A percentile compares a stretch with the other conserved stretches of the same genome.
These are phyloP conservation scores for Fusarium aywerte DNA, from an alignment of 2,329 filamentous ascomycete species.

Conservation along the genomic window DNA sequence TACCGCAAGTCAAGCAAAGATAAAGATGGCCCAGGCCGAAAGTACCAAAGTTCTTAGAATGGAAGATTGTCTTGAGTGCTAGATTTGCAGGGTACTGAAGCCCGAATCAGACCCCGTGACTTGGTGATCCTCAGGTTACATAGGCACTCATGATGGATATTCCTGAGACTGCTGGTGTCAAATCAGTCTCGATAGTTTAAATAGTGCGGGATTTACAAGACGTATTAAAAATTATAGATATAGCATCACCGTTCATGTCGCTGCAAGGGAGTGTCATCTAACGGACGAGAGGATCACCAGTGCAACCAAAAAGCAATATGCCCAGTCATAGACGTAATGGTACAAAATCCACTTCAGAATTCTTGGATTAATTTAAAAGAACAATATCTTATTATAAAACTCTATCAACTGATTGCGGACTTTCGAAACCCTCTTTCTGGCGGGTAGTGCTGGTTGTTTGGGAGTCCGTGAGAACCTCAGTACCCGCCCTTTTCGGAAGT, in stretches of 20 bases:
- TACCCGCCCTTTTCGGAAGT: constrained; percentile 22
- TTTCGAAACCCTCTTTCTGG: not conserved
- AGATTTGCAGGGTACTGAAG: constrained; percentile 18
- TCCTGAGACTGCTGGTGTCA: not conserved
- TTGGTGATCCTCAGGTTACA: constrained; percentile 8
- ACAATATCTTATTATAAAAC: not conserved
- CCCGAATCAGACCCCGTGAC: constrained; percentile 5
- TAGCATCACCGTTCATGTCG: not conserved
- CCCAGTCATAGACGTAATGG: not conserved
- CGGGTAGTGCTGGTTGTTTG: constrained; percentile 8
- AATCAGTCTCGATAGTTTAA: not conserved
- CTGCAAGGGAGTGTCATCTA: constrained; percentile 18
- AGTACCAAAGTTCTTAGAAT: too few species aligned
- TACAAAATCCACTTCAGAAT: not conserved
- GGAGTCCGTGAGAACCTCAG: constrained; percentile 24
- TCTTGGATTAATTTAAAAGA: not conserved
- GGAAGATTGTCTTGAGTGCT: not conserved
- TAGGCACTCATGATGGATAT: not conserved
- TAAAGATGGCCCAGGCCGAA: not conserved
- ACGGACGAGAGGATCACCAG: not conserved
- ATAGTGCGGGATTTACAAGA: not conserved
- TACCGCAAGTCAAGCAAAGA: not conserved
- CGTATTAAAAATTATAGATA: not conserved
- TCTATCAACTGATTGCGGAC: not conserved
- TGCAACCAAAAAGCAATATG: not conserved